Conservation (phyloP, 202 grass and related monocot genomes). For the Hordeum pubiflorum region DNA sequence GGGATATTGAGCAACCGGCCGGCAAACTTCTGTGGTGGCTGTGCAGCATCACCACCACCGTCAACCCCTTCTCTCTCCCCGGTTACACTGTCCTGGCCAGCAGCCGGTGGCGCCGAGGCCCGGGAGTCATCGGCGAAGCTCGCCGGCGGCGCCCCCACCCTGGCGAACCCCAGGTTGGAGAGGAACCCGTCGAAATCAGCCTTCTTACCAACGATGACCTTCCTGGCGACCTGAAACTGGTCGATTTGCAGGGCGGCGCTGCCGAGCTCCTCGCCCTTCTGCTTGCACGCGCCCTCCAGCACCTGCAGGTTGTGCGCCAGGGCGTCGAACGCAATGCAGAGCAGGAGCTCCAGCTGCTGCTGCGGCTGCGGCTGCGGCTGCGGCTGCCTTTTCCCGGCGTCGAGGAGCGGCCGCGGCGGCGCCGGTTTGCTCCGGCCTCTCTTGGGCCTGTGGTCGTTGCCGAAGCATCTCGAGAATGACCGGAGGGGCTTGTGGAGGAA, state of each 20-base stretch:
- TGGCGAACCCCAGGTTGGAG: slow-evolving; percentile 72
- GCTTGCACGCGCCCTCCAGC: slow-evolving; percentile 42
- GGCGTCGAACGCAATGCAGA: slow-evolving; percentile 72
- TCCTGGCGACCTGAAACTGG: slow-evolving; percentile 42
- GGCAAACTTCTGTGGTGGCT: slow-evolving; percentile 45
- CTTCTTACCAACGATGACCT: slow-evolving; percentile 57
- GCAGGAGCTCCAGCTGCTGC: slow-evolving; percentile 46
- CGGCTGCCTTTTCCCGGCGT: not conserved
- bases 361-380: not conserved
- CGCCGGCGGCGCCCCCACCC: slow-evolving; percentile 38
- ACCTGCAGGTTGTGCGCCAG: slow-evolving; percentile 54
- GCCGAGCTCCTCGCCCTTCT: slow-evolving; percentile 28
- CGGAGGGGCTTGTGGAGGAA: slow-evolving; percentile 64
- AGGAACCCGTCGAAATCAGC: slow-evolving; percentile 79
- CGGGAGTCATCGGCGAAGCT: slow-evolving; percentile 29
- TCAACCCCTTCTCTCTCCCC: slow-evolving; percentile 31
- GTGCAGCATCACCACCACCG: not conserved
- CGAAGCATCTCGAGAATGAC: slow-evolving; percentile 62
- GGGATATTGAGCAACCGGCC: slow-evolving; percentile 68
- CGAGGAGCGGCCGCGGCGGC: not conserved
- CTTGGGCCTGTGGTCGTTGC: slow-evolving; percentile 11
- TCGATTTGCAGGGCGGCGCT: slow-evolving; percentile 9
- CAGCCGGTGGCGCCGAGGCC: not conserved
- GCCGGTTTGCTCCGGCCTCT: not conserved
- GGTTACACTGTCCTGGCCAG: slow-evolving; percentile 21